Percentiles rank a stretch among this genome's conserved stretches.
Conservation (phyloP, 441 rosid species). For the Pelargonium australe region DNA sequence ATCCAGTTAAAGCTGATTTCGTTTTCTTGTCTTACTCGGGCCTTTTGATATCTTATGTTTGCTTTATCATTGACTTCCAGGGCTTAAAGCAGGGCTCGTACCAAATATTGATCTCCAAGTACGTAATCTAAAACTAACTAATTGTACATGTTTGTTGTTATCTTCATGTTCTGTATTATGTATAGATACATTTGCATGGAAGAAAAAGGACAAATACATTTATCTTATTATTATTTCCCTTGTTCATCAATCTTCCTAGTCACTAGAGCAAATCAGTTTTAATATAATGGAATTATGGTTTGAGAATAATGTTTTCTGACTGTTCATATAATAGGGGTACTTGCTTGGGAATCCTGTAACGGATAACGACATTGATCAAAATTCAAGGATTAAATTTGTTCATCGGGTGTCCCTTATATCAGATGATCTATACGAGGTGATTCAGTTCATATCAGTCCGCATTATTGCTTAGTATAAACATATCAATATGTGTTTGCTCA, state of each 20-base stretch:
- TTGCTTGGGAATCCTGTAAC: slow-evolving; percentile 28
- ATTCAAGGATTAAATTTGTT: slow-evolving; percentile 20
- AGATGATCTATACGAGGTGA: slow-evolving; percentile 28
- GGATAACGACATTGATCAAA: slow-evolving; percentile 12
- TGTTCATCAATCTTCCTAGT: background rate
- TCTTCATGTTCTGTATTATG: no score
- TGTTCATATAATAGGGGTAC: slow-evolving; percentile 22
- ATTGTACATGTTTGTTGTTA: background rate
- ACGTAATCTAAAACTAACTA: background rate
- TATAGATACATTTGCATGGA: no score
- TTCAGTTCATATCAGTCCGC: background rate
- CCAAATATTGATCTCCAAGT: slow-evolving; percentile 27
- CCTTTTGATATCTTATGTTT: background rate
- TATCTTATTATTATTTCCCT: background rate
- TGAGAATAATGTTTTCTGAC: background rate
- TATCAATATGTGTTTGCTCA: background rate
- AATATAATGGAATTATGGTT: background rate
- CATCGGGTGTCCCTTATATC: slow-evolving; percentile 30
- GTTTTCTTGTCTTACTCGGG: background rate
- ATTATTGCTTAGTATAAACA: background rate
- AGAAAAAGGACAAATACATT: no score
- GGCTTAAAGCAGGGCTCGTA: slow-evolving; percentile 16
- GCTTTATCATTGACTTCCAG: slow-evolving; percentile 13
- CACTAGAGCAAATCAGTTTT: background rate
- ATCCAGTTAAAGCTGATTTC: background rate